Evolutionary conservation across 2,329 filamentous ascomycete species (phyloP).

Genomic region (Capronia americana): DNA sequence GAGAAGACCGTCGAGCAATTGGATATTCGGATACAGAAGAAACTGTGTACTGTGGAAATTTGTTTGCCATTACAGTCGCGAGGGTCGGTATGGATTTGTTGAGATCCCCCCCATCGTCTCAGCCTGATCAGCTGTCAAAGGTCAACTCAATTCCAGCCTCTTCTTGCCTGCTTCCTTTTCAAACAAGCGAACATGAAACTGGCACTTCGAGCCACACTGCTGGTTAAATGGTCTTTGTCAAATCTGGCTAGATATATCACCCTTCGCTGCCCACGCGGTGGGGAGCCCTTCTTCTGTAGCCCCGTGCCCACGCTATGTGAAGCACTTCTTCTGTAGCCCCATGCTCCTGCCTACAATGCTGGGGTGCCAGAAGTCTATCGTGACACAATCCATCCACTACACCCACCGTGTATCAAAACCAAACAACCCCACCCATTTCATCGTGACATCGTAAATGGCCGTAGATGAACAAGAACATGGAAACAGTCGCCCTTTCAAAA

Average conservation of each 20-base stretch:
- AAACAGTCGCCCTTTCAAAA: constrained; percentile 2
- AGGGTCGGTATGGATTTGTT: too few relatives aligned
- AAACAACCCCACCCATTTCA: neutral
- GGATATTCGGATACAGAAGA: neutral
- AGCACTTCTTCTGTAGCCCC: neutral
- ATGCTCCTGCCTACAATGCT: neutral
- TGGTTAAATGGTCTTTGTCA: neutral
- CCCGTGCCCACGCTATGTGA: neutral
- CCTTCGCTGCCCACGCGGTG: neutral
- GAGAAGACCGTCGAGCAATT: neutral
- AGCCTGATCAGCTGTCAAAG: too few relatives aligned
- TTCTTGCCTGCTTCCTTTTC: too few relatives aligned
- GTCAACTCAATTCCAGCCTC: too few relatives aligned
- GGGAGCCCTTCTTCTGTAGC: neutral
- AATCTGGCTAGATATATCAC: neutral
- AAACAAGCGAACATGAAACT: too few relatives aligned
- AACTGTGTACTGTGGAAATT: too few relatives aligned
- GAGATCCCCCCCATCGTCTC: too few relatives aligned
- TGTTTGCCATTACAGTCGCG: too few relatives aligned
- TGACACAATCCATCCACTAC: neutral
- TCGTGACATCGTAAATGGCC: constrained; percentile 5
- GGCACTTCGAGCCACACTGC: neutral
- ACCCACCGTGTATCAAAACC: neutral
- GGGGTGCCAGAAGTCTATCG: neutral
- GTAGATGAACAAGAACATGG: constrained; percentile 1